Conservation (phyloP, 2,329 filamentous ascomycete genomes). For the Coniochaeta pulveracea region DNA sequence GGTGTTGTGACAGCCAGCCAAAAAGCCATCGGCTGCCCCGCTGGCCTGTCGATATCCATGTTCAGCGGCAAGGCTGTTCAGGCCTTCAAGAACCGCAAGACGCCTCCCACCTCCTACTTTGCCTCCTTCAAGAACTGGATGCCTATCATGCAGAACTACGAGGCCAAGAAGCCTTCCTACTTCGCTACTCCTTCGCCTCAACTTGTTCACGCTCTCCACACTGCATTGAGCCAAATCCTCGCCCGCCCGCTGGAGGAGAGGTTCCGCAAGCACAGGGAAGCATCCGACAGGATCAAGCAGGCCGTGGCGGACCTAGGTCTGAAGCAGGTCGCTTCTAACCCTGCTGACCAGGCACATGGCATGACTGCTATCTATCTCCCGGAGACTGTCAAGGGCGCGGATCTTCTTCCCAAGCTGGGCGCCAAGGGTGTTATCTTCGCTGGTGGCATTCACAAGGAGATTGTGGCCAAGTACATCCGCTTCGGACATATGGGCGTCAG, state of each 20-base stretch:
- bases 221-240: conserved; percentile 75
- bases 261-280: conserved; percentile 69
- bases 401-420: conserved; percentile 73
- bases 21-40: conserved; percentile 93
- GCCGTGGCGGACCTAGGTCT: conserved; percentile 70
- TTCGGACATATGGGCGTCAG: conserved; percentile 98
- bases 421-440: conserved; percentile 90
- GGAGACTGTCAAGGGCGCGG: conserved; percentile 66
- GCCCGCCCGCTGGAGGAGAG: conserved; percentile 69
- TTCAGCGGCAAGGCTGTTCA: conserved; percentile 82
- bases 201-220: conserved; percentile 85
- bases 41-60: conserved; percentile 89
- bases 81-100: conserved; percentile 67
- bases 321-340: conserved; percentile 73
- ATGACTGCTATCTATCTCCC: conserved; percentile 98
- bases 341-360: conserved; percentile 86
- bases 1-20: conserved; percentile 89
- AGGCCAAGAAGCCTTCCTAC: conserved; percentile 94
- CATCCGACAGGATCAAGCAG: conserved; percentile 79
- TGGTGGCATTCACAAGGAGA: conserved; percentile 91
- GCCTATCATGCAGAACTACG: conserved; percentile 98
- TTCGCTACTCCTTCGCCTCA: conserved; percentile 96
- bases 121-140: conserved; percentile 96
- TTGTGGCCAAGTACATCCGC: conserved; percentile 83
- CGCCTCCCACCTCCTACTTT: conserved; percentile 79